Evolutionary conservation across 108 stramenopile genomes (phyloP), one percentile per base, ranked within the genome.

Genomic region (Halocafeteria seosinensis): DNA sequence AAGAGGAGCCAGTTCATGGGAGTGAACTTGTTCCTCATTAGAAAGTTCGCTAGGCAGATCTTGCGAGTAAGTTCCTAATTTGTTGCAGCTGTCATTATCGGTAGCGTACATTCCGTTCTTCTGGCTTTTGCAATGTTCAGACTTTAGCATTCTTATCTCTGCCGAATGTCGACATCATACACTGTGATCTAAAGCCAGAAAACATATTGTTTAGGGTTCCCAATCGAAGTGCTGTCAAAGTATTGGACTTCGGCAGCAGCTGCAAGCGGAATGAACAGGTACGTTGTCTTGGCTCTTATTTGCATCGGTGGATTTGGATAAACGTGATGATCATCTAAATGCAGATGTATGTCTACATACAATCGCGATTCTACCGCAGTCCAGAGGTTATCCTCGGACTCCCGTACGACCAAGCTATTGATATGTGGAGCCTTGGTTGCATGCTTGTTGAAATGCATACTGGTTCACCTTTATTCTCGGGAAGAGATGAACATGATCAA

Each of bases 131-230:
- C n/a, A n/a, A n/a, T n/a, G n/a, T n/a, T n/a, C n/a, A 67, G 66
- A 88, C 88, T 1, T 78, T 98, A 33, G 65, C 74, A 21, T 94
- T 89, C 71, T 77, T 98, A 26, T 78, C 89, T 3, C 77, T 84
- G 17, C 77, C 80, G 6, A 85, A 95, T 37, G 86, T 94, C 21
- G 90, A 89, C 70, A 74, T 95, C 28, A 87, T 98, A 37, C 96
- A 98, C 75, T 95, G 96, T 64, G 96, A 98, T 78, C 78, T 98
- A 57, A 98, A 98, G 71, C 96, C 96, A 5, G 96, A 98, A 72
- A 95, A 98, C 75, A 95, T 95, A 68, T 71, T 95, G 37, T 65
- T 98, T 37, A 76, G 90, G 1, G 87, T 88, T 73, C 90, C 91
- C 9, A 90, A 90, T 57, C 81, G 91, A 27, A 87, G 86, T 60